Evolutionary conservation across 2,329 filamentous ascomycete species (phyloP), one percentile per base, ranked within the genome.

Genomic region (Ophiocordyceps polyrhachis-furcata): DNA sequence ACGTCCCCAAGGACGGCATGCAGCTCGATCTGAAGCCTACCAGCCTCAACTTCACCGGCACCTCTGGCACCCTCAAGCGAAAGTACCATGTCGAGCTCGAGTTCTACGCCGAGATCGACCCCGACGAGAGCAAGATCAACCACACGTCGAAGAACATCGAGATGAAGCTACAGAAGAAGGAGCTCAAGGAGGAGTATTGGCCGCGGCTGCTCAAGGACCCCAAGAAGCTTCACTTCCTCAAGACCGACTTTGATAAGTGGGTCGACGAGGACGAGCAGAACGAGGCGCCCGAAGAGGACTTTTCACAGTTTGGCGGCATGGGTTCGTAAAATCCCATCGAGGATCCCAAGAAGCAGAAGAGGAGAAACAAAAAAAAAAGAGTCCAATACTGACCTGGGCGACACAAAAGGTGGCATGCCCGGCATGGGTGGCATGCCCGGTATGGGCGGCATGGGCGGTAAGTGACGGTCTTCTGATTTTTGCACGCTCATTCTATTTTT

Each of bases 191-290:
- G 58, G 86, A 91, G 66, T 96, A 81, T 76, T 98, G 91, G 91
- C 88, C 88, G 50, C 79, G 91, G 51, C 74, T 98, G 58, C 74
- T 95, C 62, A 95, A 95, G 79, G 84, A 89, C 49, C 65, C 70
- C 53, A 81, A 85, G 74, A 94, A 86, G 72, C 69, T 84, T 45
- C 91, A 96, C 69, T 98, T 87, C 76, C 68, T 98, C 58, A 94
- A 94, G 81, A 96, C 91, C 52, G 83, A 98, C 69, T 98, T 98
- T 57, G 88, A 95, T 71, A 95, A 94, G 82, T 95, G 88, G 88
- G 84, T 94, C 57, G 88, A 95, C 55, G 86, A 95, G 76, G 88
- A 98, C 61, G 91, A 98, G 76, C 91, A 98, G 71, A 83, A 96
- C 59, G 87, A 86, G 65, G 81, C 76, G 48, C 70, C 76, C 43